Evolutionary conservation across 208 protist genomes (phyloP).

Genomic region (Borovskyia barvae): DNA sequence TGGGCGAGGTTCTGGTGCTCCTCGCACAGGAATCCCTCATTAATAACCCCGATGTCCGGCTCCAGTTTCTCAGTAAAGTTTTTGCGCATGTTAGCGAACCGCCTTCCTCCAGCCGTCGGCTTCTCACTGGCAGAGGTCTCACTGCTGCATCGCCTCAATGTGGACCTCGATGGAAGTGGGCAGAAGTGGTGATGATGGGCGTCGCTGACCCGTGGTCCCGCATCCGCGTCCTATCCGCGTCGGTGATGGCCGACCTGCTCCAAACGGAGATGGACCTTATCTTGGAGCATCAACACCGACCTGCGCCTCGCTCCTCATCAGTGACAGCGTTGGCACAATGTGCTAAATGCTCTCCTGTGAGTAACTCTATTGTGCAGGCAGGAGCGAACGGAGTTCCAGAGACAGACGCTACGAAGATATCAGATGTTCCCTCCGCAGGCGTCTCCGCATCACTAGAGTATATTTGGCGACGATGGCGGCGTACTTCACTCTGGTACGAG

Average conservation of each 20-base stretch:
- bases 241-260: conserved; percentile 23
- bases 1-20: conserved; percentile 6
- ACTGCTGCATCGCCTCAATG: conserved; percentile 1
- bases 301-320: too few species aligned
- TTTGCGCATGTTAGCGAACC: conserved; percentile 2
- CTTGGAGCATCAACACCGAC: background rate
- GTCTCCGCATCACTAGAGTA: conserved; percentile 21
- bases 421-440: background rate
- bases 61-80: conserved; percentile 12
- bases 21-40: conserved; percentile 9
- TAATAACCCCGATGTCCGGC: conserved; percentile 20
- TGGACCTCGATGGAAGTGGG: conserved; percentile 20
- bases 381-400: background rate
- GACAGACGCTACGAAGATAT: background rate
- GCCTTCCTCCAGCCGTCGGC: background rate
- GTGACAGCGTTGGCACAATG: too few species aligned
- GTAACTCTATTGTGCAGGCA: too few species aligned
- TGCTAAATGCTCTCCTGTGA: too few species aligned
- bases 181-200: conserved; percentile 53
- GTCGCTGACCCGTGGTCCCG: conserved; percentile 74
- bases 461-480: conserved; percentile 17
- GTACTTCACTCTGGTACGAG: conserved; percentile 23
- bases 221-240: conserved; percentile 30
- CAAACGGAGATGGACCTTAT: conserved; percentile 19
- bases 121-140: conserved; percentile 3